Base-by-base conservation (phyloP, 2,329 filamentous ascomycete genomes). In the Magnaporthiopsis rhizophila region DNA sequence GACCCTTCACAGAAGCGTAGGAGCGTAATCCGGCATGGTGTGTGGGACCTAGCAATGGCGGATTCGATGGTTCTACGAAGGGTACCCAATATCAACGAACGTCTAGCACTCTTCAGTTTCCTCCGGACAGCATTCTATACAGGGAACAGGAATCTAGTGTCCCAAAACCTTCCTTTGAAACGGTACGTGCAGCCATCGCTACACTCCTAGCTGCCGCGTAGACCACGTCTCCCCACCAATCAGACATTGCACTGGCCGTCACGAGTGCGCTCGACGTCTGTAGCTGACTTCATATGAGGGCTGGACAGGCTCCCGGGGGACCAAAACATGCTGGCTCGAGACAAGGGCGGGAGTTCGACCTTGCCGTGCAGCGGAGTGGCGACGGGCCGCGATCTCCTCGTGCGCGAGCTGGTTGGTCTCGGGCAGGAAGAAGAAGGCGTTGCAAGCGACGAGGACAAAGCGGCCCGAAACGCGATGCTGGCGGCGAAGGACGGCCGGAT, bases 351-450 rank as follows among this genome's bases (percentile, higher is more conserved):
- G 7, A 24, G 18, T 7, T 30, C 26, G 13, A 59, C 26, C 9
- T 36, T n/a, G 30, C 36, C 36, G 3, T 18, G 30, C 26, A 59
- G 26, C 26, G 58, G 58, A 13, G 58, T 45, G 30, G 59, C 53
- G 38, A 65, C 61, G 67, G 8, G 69, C 72, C 0, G 71, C 74
- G 24, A 76, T 71, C 64, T 75, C 71, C 61, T 76, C 72, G 1
- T 76, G 69, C 0, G 70, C 71, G 32, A 74, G 65, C 64, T 71
- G 70, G 13, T 72, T 71, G 0, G 74, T 76, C 67, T 76, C 73
- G 5, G 74, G 73, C 0, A 77, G 68, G 66, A 70, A 76, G 64
- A 75, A 69, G n/a, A 65, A 70, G 0, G 75, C 15, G 59, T 73
- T 74, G 38, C 67, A 69, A 0, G 68, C 72, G 24, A 75, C 74